phyloP scores from a whole-genome alignment of 371 early-diverging fungal genomes.

The Apophysomyces variabilis region DNA sequence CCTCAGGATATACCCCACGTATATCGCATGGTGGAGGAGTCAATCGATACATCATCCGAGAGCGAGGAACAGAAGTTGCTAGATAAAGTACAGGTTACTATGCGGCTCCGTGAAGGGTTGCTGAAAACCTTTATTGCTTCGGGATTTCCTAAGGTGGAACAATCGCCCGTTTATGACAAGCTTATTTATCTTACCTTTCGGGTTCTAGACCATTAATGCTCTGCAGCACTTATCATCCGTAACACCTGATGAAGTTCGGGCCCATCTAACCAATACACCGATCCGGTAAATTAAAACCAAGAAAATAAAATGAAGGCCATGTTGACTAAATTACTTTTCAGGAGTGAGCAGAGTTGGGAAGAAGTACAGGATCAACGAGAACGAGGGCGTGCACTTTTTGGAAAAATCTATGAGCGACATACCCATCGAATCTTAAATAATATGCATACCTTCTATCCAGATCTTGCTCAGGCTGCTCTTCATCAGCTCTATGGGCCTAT shows the following conservation, averaged over 20 bases:
- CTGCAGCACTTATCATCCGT: conserved; percentile 29
- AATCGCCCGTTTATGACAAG: background rate
- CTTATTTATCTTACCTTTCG: background rate
- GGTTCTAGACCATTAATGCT: conserved; percentile 41
- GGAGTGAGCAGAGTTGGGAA: conserved; percentile 6
- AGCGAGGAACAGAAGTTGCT: conserved; percentile 4
- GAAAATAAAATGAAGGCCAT: too few relatives aligned
- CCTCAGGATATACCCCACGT: conserved; percentile 8
- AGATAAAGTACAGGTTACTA: conserved; percentile 15
- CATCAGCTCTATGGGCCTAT: conserved; percentile 2
- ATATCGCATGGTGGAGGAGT: conserved; percentile 4
- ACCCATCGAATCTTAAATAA: background rate
- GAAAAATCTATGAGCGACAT: conserved; percentile 10
- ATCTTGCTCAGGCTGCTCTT: background rate
- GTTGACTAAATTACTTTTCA: background rate
- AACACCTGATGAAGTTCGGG: conserved; percentile 27
- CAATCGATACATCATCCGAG: background rate
- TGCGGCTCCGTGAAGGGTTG: conserved; percentile 42
- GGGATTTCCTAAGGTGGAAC: conserved; percentile 45
- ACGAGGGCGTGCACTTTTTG: conserved; percentile 7
- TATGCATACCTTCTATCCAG: background rate
- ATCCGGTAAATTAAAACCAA: background rate
- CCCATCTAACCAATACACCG: background rate
- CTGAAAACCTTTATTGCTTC: conserved; percentile 37
- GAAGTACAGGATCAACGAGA: background rate